A percentile compares a stretch with the other conserved stretches of the same genome.
Evolutionary conservation across 2,329 filamentous ascomycete species (phyloP).

Genomic region (Taxawa tesnikishii): DNA sequence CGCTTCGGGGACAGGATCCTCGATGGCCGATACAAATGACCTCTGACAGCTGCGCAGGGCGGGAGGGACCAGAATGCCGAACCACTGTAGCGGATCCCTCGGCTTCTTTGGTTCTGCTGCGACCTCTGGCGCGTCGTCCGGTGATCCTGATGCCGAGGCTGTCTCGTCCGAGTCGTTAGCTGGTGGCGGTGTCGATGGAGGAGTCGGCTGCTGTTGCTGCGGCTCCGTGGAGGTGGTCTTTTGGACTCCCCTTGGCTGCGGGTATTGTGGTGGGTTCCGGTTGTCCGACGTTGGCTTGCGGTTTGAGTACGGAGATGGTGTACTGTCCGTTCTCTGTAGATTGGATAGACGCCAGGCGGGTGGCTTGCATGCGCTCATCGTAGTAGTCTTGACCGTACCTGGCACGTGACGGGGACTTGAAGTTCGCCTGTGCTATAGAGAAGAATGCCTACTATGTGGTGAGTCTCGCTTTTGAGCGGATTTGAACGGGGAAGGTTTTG

Average conservation of each 20-base stretch:
- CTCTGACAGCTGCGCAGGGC: constrained; percentile 45
- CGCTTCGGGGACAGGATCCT: constrained; percentile 45
- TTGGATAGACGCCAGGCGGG: constrained; percentile 16
- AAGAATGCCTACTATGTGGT: constrained; percentile 26
- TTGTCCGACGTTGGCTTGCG: background rate
- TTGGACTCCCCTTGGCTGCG: background rate
- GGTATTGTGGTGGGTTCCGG: background rate
- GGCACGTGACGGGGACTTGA: constrained; percentile 49
- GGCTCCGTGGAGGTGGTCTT: background rate
- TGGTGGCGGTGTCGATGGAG: constrained; percentile 1
- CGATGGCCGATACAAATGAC: constrained; percentile 44
- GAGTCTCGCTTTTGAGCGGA: background rate
- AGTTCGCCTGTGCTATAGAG: constrained; percentile 62
- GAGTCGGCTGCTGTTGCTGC: constrained; percentile 1
- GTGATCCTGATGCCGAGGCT: too few species aligned
- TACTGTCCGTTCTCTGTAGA: background rate
- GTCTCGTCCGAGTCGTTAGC: background rate
- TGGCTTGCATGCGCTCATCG: constrained; percentile 60
- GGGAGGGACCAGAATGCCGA: constrained; percentile 39
- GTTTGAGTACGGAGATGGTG: background rate
- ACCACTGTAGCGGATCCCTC: constrained; percentile 45
- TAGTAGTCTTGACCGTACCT: constrained; percentile 60
- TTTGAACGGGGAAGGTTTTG: background rate
- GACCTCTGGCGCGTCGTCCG: background rate
- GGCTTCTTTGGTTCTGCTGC: constrained; percentile 3